Percentiles rank a stretch among this genome's conserved stretches.
Evolutionary conservation across 305 asterid species (phyloP).

Genomic region (Solanum aculeatissimum): DNA sequence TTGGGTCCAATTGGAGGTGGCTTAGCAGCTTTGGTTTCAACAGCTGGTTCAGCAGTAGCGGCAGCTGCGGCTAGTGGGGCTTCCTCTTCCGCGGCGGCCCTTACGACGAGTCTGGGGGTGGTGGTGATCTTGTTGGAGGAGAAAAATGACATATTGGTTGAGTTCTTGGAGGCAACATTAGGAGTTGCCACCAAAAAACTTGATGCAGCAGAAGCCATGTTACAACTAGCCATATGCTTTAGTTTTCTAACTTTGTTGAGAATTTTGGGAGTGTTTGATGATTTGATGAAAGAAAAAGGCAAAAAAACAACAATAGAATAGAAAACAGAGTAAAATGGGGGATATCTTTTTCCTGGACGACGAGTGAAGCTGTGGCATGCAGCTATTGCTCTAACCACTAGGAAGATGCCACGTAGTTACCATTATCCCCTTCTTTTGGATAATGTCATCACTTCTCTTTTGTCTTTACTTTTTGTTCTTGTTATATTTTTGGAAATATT

Average conservation of each 20-base stretch:
- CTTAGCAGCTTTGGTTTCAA: conserved; percentile 12
- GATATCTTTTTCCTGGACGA: conserved; percentile 23
- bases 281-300: neutral
- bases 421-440: conserved; percentile 32
- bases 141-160: neutral
- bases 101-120: conserved; percentile 10
- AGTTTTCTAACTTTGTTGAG: neutral
- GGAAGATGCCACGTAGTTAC: conserved; percentile 15
- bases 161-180: neutral
- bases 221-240: conserved; percentile 14
- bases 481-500: neutral
- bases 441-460: conserved; percentile 13
- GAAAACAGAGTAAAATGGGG: neutral
- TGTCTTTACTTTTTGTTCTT: neutral
- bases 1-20: conserved; percentile 37
- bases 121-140: conserved; percentile 4
- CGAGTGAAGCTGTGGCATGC: conserved; percentile 1
- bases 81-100: conserved; percentile 15
- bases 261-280: neutral
- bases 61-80: neutral
- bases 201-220: conserved; percentile 17
- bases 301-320: neutral
- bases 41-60: neutral
- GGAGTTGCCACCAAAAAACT: conserved; percentile 11
- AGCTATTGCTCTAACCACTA: conserved; percentile 20